A percentile compares a stretch with the other conserved stretches of the same genome.
Conservation (phyloP, 2,329 filamentous ascomycete species). For the Microsporum audouinii region DNA sequence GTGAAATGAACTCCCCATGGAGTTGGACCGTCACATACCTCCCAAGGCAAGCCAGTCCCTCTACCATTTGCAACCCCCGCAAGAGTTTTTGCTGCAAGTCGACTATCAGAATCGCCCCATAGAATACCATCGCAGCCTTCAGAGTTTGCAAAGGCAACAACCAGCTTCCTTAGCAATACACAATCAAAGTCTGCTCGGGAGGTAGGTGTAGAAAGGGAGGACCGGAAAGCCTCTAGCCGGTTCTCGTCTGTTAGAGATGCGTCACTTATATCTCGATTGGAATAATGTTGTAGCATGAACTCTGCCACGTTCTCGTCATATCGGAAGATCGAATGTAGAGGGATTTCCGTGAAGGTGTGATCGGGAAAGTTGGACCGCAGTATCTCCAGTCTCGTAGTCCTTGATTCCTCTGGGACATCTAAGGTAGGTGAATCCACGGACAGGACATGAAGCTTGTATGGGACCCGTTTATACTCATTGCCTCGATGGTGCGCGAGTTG, state of each 20-base stretch:
- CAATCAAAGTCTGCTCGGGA: slow-evolving; percentile 62
- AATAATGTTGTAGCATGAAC: slow-evolving; percentile 24
- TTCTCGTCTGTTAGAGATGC: slow-evolving; percentile 27
- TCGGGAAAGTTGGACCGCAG: slow-evolving; percentile 53
- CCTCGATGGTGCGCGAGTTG: slow-evolving; percentile 55
- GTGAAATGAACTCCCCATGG: slow-evolving; percentile 52
- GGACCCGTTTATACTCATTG: slow-evolving; percentile 49
- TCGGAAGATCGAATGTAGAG: slow-evolving; percentile 52
- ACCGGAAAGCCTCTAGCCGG: slow-evolving; percentile 46
- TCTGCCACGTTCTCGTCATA: slow-evolving; percentile 27
- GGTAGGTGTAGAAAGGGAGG: slow-evolving; percentile 58
- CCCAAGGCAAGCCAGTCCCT: slow-evolving; percentile 71
- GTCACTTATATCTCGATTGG: slow-evolving; percentile 20
- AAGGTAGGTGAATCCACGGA: slow-evolving; percentile 33
- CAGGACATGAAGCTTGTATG: slow-evolving; percentile 50
- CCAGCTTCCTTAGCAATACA: slow-evolving; percentile 59
- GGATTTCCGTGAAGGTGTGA: slow-evolving; percentile 51
- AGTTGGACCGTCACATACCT: slow-evolving; percentile 62
- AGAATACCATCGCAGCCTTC: slow-evolving; percentile 58
- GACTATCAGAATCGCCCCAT: slow-evolving; percentile 77
- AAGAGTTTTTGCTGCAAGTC: slow-evolving; percentile 73
- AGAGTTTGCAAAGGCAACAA: slow-evolving; percentile 53
- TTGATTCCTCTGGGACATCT: slow-evolving; percentile 15
- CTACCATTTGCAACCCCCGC: slow-evolving; percentile 84
- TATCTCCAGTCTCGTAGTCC: slow-evolving; percentile 29